Evolutionary conservation across 2,329 filamentous ascomycete genomes (phyloP), one percentile per base, ranked within the genome.

Genomic region (Corinectria fuckeliana): DNA sequence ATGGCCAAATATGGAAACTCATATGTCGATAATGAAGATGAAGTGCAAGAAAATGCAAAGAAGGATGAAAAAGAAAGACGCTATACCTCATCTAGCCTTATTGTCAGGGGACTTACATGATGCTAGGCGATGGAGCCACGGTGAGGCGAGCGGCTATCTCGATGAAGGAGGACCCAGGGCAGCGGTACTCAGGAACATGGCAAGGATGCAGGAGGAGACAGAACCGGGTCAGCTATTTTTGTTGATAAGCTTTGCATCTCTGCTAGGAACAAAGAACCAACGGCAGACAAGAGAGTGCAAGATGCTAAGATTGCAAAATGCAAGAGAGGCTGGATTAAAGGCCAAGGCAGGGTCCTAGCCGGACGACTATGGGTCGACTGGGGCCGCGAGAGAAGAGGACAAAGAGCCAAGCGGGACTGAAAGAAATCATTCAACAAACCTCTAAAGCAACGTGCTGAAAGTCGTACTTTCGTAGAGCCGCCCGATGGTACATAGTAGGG

Each of bases 361-460:
- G 34, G 32, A 50, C 25, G 50, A 59, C 28, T 41, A 59, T 59
- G 56, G 56, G 56, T 50, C 56, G 56, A 54, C 30, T 38, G 23
- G 44, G 50, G 44, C 56, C 21, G 39, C 10, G 21, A 42, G n/a
- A 44, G 54, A 44, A 20, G 18, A 44, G 13, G 14, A 16, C 14
- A 25, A 23, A 44, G 36, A 11, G 8, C n/a, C 36, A 38, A 38
- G 36, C 7, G 7, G n/a, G 16, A 38, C 36, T 25, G 20, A 14
- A 36, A 18, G 32, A 36, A 16, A 36, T 28, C 20, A 6, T 20
- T 18, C 23, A n/a, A 45, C 16, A 10, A 25, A 13, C 7, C n/a
- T 18, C 9, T 45, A 18, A 10, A 45, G 23, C 25, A n/a, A 13
- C n/a, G 25, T 28, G 25, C 6, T 28, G n/a, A n/a, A n/a, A n/a